These are phyloP conservation scores for Nemania sp. DNA, from an alignment of 2,329 filamentous ascomycete species.

Conservation along the genomic window DNA sequence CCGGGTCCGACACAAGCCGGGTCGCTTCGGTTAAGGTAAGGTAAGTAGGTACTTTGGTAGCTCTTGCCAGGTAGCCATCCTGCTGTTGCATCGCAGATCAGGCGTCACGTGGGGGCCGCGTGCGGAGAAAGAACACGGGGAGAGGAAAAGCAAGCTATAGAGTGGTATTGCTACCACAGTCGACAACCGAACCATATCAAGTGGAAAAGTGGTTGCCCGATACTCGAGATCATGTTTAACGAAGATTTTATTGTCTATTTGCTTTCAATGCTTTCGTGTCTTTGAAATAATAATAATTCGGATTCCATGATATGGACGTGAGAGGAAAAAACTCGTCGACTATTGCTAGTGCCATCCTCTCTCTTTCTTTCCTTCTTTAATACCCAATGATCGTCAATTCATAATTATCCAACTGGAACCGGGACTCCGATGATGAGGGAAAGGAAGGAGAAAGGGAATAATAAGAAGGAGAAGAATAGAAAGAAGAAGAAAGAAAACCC, in stretches of 20 bases:
- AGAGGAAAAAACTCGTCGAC: constrained; percentile 9
- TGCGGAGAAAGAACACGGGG: too few relatives aligned
- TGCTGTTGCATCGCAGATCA: too few relatives aligned
- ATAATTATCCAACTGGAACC: constrained; percentile 2
- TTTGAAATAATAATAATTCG: neutral
- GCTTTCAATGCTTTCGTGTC: too few relatives aligned
- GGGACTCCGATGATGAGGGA: constrained; percentile 17
- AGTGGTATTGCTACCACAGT: too few relatives aligned
- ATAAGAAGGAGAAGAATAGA: neutral
- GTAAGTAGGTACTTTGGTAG: too few relatives aligned
- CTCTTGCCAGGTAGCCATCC: too few relatives aligned
- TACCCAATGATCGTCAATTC: constrained; percentile 12
- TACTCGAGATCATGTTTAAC: neutral
- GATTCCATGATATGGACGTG: constrained; percentile 17
- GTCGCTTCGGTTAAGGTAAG: too few relatives aligned
- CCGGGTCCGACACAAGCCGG: too few relatives aligned
- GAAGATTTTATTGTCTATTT: constrained; percentile 8
- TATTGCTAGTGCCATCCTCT: constrained; percentile 28
- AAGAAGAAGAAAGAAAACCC: neutral
- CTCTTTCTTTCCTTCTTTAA: neutral
- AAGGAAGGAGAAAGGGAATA: too few relatives aligned
- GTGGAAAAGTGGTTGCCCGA: neutral
- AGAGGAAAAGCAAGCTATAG: too few relatives aligned
- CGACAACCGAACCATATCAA: too few relatives aligned
- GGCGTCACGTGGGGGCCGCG: too few relatives aligned